Conservation (phyloP, 768 basidiomycete species). For the Sporobolomyces phaffii region DNA sequence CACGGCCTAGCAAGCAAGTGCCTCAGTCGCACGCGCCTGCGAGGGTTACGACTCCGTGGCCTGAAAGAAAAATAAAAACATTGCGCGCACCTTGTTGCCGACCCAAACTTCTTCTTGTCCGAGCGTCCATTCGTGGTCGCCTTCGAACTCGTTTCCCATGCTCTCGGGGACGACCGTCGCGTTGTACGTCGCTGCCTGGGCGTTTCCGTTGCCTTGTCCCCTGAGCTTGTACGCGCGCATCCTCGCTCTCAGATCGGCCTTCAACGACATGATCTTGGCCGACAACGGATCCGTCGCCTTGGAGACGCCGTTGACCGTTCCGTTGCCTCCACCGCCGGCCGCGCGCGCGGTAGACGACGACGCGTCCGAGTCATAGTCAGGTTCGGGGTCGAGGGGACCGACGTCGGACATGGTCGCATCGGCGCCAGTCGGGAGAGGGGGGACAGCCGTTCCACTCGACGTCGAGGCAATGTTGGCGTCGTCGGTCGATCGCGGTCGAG, state of each 20-base stretch:
- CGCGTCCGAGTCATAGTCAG: slow-evolving; percentile 4
- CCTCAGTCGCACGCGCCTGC: too few relatives aligned
- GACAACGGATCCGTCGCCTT: slow-evolving; percentile 51
- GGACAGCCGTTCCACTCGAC: neutral
- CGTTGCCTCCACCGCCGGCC: neutral
- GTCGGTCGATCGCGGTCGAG: neutral
- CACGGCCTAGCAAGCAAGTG: slow-evolving; percentile 6
- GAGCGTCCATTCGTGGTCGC: slow-evolving; percentile 66
- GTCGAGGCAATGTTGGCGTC: neutral
- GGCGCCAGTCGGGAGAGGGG: neutral
- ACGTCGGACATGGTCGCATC: neutral
- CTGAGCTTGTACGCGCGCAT: slow-evolving; percentile 58
- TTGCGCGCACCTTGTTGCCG: slow-evolving; percentile 60
- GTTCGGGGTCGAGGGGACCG: neutral
- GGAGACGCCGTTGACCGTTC: neutral
- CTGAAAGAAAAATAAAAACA: neutral
- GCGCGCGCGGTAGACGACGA: neutral
- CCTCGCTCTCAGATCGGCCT: slow-evolving; percentile 46
- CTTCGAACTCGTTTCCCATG: slow-evolving; percentile 77
- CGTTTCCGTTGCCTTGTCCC: slow-evolving; percentile 50
- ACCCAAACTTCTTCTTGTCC: slow-evolving; percentile 54
- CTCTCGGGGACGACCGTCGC: slow-evolving; percentile 74
- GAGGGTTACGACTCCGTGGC: too few relatives aligned
- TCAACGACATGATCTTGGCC: slow-evolving; percentile 59
- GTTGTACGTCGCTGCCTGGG: slow-evolving; percentile 56